Evolutionary conservation across 495 filamentous ascomycete species (phyloP).

Genomic region (Astrocystis sublimbata): DNA sequence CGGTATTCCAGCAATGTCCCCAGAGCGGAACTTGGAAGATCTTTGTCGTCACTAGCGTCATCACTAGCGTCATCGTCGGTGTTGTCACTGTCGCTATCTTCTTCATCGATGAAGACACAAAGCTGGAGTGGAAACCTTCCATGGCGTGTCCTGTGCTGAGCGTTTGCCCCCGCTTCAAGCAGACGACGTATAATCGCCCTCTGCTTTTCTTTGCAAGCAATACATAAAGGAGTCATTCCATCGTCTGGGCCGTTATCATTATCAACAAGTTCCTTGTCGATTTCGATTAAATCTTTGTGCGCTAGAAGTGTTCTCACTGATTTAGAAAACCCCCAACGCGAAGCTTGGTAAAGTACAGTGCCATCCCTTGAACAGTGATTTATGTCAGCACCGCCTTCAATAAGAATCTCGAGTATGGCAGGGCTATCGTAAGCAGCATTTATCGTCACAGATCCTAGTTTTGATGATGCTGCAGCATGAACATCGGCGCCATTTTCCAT

Average conservation of each 20-base stretch:
- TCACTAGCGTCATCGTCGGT: no score
- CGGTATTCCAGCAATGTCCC: background rate
- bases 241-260: background rate
- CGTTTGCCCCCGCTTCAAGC: background rate
- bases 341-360: background rate
- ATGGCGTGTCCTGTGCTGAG: background rate
- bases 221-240: background rate
- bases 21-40: background rate
- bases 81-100: no score
- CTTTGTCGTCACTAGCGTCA: no score
- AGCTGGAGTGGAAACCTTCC: background rate
- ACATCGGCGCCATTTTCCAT: background rate
- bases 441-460: background rate
- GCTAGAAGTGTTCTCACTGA: background rate
- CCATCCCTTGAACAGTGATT: background rate
- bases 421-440: slow-evolving; percentile 2
- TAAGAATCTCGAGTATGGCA: background rate
- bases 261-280: background rate
- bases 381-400: background rate
- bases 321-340: background rate
- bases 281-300: background rate
- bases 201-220: background rate
- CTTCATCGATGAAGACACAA: no score
- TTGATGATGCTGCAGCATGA: background rate
- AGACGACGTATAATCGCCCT: background rate